Percentiles rank a stretch among this genome's conserved stretches.
Conservation (phyloP, 2,329 filamentous ascomycete species). For the Trichoderma oligosporum region DNA sequence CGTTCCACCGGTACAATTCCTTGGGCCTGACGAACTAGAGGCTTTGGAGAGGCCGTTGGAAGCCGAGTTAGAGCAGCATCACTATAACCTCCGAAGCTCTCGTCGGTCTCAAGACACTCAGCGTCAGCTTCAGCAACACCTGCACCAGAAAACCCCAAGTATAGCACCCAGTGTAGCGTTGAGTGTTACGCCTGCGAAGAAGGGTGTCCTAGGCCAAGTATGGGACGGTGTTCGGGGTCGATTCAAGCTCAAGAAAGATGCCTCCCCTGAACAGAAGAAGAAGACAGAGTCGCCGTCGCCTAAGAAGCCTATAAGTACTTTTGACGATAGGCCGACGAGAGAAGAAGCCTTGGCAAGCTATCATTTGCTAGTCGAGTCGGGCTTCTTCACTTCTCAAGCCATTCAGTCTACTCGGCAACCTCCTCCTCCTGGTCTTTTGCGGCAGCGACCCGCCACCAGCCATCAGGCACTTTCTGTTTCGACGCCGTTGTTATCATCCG, state of each 20-base stretch:
- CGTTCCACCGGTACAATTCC: constrained; percentile 65
- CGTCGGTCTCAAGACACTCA: constrained; percentile 10
- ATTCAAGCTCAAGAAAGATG: constrained; percentile 30
- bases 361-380: constrained; percentile 52
- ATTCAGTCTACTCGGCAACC: constrained; percentile 55
- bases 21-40: constrained; percentile 41
- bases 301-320: constrained; percentile 14
- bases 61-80: constrained; percentile 9
- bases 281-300: constrained; percentile 7
- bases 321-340: constrained; percentile 30
- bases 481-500: neutral
- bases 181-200: constrained; percentile 16
- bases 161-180: constrained; percentile 1
- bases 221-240: constrained; percentile 39
- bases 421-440: constrained; percentile 3
- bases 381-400: constrained; percentile 57
- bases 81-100: neutral
- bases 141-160: neutral
- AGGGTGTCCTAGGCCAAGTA: constrained; percentile 35
- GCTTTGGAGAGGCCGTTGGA: constrained; percentile 30
- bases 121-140: constrained; percentile 14
- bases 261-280: constrained; percentile 26
- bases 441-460: constrained; percentile 14
- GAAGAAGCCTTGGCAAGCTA: constrained; percentile 57
- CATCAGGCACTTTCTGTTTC: constrained; percentile 21